Conservation (phyloP, 177 flowering plant species). For the Tripterygium wilfordii region DNA sequence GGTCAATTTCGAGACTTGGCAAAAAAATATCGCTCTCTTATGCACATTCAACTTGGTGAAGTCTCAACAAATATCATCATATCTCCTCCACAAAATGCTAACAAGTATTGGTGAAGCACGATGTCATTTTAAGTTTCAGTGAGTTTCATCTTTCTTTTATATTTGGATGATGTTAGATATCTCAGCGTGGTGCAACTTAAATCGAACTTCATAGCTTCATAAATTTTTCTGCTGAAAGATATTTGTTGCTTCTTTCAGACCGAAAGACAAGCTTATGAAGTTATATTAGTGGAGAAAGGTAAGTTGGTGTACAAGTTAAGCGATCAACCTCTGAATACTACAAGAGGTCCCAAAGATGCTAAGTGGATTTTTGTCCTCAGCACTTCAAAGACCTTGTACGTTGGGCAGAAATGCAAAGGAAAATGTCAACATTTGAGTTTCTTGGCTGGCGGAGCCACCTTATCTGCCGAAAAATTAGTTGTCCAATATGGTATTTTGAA, state of each 20-base stretch:
- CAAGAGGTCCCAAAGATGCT: constrained; percentile 44
- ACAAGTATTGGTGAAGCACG: too few species aligned
- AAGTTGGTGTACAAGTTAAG: constrained; percentile 53
- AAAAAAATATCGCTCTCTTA: too few species aligned
- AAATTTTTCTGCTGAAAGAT: too few species aligned
- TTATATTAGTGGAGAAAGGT: constrained; percentile 52
- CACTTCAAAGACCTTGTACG: constrained; percentile 65
- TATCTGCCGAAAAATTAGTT: constrained; percentile 83
- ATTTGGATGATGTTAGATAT: too few species aligned
- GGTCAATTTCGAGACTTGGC: too few species aligned
- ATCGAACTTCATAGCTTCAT: too few species aligned
- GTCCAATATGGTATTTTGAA: constrained; percentile 60
- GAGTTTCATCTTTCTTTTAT: constrained; percentile 18
- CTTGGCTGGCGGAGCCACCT: constrained; percentile 97
- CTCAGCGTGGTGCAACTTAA: too few species aligned
- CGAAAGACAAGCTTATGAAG: constrained; percentile 72
- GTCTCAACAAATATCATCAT: too few species aligned
- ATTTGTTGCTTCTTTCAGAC: constrained; percentile 36
- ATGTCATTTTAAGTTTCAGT: too few species aligned
- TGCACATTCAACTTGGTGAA: too few species aligned
- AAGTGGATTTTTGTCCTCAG: constrained; percentile 98
- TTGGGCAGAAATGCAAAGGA: constrained; percentile 79
- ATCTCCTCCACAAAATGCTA: too few species aligned
- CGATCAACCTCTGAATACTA: constrained; percentile 50
- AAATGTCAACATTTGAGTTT: constrained; percentile 94